Percentiles rank a stretch among this genome's conserved stretches.
phyloP scores from a whole-genome alignment of 495 filamentous ascomycete species.

The Penicillium egyptiacum region DNA sequence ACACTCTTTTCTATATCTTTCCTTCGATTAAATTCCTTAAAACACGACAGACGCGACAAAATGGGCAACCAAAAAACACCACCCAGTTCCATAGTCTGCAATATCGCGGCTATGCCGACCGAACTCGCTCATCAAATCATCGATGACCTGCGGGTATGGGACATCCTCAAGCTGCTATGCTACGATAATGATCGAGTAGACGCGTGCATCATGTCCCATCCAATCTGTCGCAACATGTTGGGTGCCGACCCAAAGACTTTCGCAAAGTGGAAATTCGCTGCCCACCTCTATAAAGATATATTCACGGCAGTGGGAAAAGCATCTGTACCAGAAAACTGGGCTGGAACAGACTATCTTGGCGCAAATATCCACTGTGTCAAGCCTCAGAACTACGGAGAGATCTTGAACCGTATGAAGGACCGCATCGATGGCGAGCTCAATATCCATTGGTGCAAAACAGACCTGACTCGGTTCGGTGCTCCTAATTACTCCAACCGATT shows the following conservation, averaged over 20 bases:
- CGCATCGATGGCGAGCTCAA: not conserved
- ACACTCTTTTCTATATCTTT: not conserved
- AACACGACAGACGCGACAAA: not conserved
- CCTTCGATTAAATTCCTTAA: not conserved
- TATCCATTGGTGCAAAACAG: not conserved
- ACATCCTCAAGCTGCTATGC: conserved; percentile 19
- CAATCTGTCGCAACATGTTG: conserved; percentile 6
- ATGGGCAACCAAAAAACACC: not conserved
- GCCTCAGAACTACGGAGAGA: not conserved
- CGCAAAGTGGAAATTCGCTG: conserved; percentile 1
- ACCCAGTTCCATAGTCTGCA: not conserved
- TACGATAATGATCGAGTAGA: conserved; percentile 9
- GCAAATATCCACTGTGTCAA: not conserved
- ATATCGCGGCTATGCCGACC: conserved; percentile 12
- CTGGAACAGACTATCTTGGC: not conserved
- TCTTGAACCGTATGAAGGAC: not conserved
- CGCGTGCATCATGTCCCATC: conserved; percentile 13
- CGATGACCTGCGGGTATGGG: conserved; percentile 22
- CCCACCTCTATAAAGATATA: not conserved
- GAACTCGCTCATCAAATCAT: conserved; percentile 22
- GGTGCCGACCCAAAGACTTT: conserved; percentile 4
- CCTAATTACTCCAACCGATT: not conserved
- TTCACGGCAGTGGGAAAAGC: not conserved
- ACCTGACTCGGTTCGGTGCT: conserved; percentile 5
- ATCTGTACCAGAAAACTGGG: not conserved